These are phyloP conservation scores for Euryodendron excelsum DNA, from an alignment of 148 eudicot species.

Conservation along the genomic window DNA sequence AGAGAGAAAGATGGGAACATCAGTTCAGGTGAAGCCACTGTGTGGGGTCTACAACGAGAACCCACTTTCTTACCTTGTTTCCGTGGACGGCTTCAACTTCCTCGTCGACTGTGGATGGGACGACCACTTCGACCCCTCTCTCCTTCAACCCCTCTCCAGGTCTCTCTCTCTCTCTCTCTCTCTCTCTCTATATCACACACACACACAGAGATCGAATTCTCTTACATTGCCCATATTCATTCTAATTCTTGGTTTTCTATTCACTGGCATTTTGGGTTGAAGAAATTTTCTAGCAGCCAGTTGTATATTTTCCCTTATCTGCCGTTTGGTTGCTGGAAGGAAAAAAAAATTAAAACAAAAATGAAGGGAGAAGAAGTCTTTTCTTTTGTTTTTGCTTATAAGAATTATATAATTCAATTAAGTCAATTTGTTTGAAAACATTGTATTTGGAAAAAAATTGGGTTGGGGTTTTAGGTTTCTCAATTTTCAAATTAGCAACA, in stretches of 20 bases:
- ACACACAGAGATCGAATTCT: too few species aligned
- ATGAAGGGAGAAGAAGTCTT: background rate
- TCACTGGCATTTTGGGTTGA: background rate
- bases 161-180: slow-evolving; percentile 16
- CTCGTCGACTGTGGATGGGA: slow-evolving; percentile 96
- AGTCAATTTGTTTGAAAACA: too few species aligned
- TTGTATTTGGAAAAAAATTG: too few species aligned
- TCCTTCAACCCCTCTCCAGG: slow-evolving; percentile 94
- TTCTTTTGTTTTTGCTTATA: too few species aligned
- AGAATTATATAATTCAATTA: background rate
- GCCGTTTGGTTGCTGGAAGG: background rate
- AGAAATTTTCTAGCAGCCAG: background rate
- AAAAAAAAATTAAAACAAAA: too few species aligned
- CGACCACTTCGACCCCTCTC: slow-evolving; percentile 76
- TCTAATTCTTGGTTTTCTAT: background rate
- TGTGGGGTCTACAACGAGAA: slow-evolving; percentile 91
- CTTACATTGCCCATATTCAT: background rate
- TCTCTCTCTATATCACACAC: too few species aligned
- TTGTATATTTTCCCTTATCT: background rate
- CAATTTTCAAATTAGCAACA: background rate
- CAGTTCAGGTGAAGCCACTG: slow-evolving; percentile 86
- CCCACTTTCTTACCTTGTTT: slow-evolving; percentile 82
- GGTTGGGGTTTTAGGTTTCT: background rate
- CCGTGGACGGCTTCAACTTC: slow-evolving; percentile 87
- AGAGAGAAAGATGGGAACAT: slow-evolving; percentile 71